Conservation (phyloP, 2,329 filamentous ascomycete species). For the Cercospora janseana region DNA sequence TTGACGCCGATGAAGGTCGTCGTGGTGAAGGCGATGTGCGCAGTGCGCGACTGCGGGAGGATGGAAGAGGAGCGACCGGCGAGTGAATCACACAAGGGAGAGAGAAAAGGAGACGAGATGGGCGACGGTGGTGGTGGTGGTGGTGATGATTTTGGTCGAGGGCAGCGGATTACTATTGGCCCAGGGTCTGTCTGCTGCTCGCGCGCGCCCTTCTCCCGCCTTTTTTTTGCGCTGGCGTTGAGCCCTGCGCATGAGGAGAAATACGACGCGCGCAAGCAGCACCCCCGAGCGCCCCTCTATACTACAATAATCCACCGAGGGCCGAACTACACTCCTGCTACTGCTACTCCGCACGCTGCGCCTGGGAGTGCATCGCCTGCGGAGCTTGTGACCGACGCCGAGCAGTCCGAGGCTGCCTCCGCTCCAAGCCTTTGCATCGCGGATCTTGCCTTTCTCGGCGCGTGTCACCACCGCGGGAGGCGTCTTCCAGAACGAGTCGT, state of each 20-base stretch:
- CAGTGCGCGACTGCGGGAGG: constrained; percentile 12
- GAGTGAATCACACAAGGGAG: neutral
- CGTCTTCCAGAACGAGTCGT: neutral
- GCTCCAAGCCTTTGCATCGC: neutral
- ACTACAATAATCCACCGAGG: too few species aligned
- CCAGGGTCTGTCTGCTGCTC: constrained; percentile 3
- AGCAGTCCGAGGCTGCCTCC: neutral
- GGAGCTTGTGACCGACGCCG: too few species aligned
- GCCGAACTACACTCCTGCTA: too few species aligned
- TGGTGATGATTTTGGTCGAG: neutral
- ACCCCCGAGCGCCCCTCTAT: neutral
- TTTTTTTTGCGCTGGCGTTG: too few species aligned
- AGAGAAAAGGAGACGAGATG: neutral
- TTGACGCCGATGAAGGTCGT: constrained; percentile 36
- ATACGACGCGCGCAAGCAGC: neutral
- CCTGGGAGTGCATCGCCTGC: too few species aligned
- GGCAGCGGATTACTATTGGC: neutral
- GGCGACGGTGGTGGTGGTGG: neutral
- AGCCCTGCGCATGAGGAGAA: neutral
- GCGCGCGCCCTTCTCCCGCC: too few species aligned
- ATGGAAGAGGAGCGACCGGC: neutral
- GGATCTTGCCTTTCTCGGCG: neutral
- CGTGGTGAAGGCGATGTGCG: constrained; percentile 28
- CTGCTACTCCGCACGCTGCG: too few species aligned
- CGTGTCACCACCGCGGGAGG: neutral